Base-by-base conservation (phyloP, 305 asterid species). In the Fraxinus xanthoxyloides region DNA sequence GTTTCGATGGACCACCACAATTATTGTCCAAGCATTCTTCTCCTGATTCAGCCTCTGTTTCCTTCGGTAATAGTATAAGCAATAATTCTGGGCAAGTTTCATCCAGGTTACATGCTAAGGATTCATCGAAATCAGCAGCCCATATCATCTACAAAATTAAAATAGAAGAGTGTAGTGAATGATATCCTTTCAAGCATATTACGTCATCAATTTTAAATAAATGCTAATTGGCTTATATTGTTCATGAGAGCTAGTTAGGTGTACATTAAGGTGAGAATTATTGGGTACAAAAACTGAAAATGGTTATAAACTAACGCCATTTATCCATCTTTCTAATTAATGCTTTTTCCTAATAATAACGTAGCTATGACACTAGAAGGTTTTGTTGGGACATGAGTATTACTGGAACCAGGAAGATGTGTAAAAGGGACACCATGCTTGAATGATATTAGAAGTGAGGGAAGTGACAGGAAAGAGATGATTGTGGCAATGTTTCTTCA, bases 121-220 rank as follows among this genome's bases (percentile, higher is more conserved):
- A 89, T 81, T 89, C 86, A 84, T 95, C 94, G 90, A 95, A 95
- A 87, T 95, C 99, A 85, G 98, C 99, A 51, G 99, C 99, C 99
- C 99, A 95, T 84, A 95, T 95, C 99, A 95, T 95, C 99, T 95
- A 91, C 91, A 89, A 35, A 65, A 36, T 7, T 77, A 56, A 78
- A 63, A 24, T 51, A 76, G 70, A 46, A 48, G 24, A 15, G 21
- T 15, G 5, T 4, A 13, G 46, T 48, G 72, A 81, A 34, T 26
- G 80, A 69, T 43, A 48, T 40, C 12, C 48, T 46, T 76, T 34
- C 48, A 38, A 59, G 31, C 48, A 12, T n/a, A 43, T 43, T 54
- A 75, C 10, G 54, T 10, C 81, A 12, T 75, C 80, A 43, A 13
- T 70, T 83, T 24, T 26, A 67, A 28, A 77, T 78, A 79, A 74